Evolutionary conservation across 495 filamentous ascomycete species (phyloP).

Genomic region (Articulospora tetracladia): DNA sequence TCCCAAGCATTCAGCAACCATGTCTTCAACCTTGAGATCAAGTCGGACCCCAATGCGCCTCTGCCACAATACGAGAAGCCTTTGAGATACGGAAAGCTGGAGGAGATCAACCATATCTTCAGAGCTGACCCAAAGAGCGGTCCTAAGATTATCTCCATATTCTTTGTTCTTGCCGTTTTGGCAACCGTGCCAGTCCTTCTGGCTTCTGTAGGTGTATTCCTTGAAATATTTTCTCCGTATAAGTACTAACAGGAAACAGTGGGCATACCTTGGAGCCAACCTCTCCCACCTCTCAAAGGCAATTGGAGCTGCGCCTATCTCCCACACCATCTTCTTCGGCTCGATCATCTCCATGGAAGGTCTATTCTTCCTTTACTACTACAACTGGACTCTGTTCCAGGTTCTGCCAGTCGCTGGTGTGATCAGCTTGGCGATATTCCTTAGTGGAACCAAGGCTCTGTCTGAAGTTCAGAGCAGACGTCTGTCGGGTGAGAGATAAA

Average conservation of each 20-base stretch:
- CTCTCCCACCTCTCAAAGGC: slow-evolving; percentile 76
- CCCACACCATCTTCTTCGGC: slow-evolving; percentile 38
- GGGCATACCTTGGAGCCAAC: slow-evolving; percentile 82
- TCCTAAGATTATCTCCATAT: slow-evolving; percentile 73
- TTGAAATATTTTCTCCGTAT: too few species aligned
- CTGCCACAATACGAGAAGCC: slow-evolving; percentile 60
- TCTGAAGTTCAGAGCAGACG: slow-evolving; percentile 88
- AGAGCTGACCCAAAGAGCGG: slow-evolving; percentile 72
- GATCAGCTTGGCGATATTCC: slow-evolving; percentile 66
- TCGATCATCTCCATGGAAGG: slow-evolving; percentile 84
- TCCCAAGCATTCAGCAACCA: slow-evolving; percentile 59
- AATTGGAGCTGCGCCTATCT: slow-evolving; percentile 57
- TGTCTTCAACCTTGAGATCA: slow-evolving; percentile 58
- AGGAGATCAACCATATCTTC: slow-evolving; percentile 92
- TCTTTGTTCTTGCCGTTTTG: slow-evolving; percentile 69
- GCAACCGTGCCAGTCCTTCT: slow-evolving; percentile 70
- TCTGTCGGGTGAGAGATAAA: slow-evolving; percentile 72
- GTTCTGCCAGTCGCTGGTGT: slow-evolving; percentile 67
- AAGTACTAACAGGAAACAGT: slow-evolving; percentile 41
- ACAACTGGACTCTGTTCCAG: slow-evolving; percentile 90
- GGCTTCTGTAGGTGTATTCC: slow-evolving; percentile 55
- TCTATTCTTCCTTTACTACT: slow-evolving; percentile 94
- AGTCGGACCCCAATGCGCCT: slow-evolving; percentile 53
- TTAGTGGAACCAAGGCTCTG: slow-evolving; percentile 88
- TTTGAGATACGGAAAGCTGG: slow-evolving; percentile 72